Base-by-base conservation (phyloP, 805 yeast genomes). In the Myxozyma geophila region DNA sequence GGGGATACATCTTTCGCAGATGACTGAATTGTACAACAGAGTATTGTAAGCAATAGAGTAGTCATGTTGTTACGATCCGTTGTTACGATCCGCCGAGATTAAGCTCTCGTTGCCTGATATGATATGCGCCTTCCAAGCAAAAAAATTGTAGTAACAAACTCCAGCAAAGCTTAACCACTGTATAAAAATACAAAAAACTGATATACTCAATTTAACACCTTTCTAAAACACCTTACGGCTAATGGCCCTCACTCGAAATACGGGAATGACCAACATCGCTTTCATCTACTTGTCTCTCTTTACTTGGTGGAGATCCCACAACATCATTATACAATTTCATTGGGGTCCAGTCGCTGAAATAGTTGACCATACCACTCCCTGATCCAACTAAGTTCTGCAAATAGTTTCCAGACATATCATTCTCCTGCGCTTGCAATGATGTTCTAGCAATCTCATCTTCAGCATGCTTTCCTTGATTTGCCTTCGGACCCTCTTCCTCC, bases 1-100 rank as follows among this genome's bases (percentile, higher is more conserved):
- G 80, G 74, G 80, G 79, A 76, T 76, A 77, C 78, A 79, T 79
- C 81, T 78, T 77, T 76, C 75, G 81, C 79, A 77, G 71, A 77
- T 80, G 79, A 78, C 80, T 78, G 77, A 76, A 74, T 74, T 76
- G 79, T 77, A 76, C 80, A 78, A 77, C 80, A 77, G 78, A 77
- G 80, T 78, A 76, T 77, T 78, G 79, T 76, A 76, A 76, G 81
- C 80, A 79, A 82, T 77, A 78, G 82, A 80, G 82, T 79, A 79
- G 82, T 82, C 82, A 78, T 79, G 82, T 79, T 78, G 81, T 78
- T 79, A 78, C 82, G 82, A 79, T 79, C 82, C 79, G 79, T 79
- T 78, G 81, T 78, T 79, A 78, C 82, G 82, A 79, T 79, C 82
- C 79, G 79, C 81, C 78, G 81, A 78, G 81, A 78, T 77, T 77